Conservation (phyloP, 805 yeast species). For the Lachancea sp. region DNA sequence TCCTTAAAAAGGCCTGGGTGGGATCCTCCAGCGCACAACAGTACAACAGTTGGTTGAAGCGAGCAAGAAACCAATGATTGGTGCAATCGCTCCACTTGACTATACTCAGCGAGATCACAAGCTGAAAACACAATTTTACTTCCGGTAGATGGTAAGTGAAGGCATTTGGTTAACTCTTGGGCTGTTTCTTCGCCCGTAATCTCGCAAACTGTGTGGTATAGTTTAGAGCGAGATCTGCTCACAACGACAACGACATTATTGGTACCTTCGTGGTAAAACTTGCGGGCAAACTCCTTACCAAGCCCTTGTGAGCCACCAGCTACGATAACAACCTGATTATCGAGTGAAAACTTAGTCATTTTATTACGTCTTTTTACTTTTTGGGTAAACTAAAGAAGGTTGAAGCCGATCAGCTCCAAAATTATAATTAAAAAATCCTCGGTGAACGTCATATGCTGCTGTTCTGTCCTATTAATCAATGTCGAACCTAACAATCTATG, state of each 20-base stretch:
- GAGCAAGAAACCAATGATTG: slow-evolving; percentile 24
- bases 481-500: too few species aligned
- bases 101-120: slow-evolving; percentile 61
- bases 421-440: neutral
- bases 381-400: too few species aligned
- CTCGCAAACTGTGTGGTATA: slow-evolving; percentile 43
- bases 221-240: slow-evolving; percentile 64
- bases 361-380: too few species aligned
- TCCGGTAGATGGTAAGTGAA: neutral
- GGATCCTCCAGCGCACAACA: slow-evolving; percentile 87
- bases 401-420: too few species aligned
- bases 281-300: slow-evolving; percentile 70
- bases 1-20: slow-evolving; percentile 74
- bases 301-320: slow-evolving; percentile 95
- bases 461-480: neutral
- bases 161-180: slow-evolving; percentile 21
- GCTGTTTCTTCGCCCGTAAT: slow-evolving; percentile 28
- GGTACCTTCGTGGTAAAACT: slow-evolving; percentile 33
- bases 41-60: slow-evolving; percentile 57
- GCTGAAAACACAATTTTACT: slow-evolving; percentile 41
- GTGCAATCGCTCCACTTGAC: slow-evolving; percentile 36
- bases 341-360: slow-evolving; percentile 27
- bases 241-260: slow-evolving; percentile 51
- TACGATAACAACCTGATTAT: slow-evolving; percentile 57
- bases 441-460: neutral